Evolutionary conservation across 306 rosid species (phyloP).

Genomic region (Cotoneaster glaucophyllus): DNA sequence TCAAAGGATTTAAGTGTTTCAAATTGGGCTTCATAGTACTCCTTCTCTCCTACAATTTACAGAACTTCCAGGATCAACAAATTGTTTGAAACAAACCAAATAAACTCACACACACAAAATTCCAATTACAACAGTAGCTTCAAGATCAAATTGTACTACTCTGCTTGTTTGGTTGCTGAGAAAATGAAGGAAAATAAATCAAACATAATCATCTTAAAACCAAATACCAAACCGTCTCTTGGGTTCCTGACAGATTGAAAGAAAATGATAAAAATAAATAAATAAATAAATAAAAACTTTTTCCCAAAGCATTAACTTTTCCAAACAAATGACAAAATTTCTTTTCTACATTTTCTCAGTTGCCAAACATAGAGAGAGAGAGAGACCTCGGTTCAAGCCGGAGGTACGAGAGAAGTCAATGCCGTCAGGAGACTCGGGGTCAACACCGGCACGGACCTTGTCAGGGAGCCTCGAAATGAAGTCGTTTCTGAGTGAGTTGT

Average conservation of each 20-base stretch:
- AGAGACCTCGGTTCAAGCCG: conserved; percentile 26
- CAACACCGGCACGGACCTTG: conserved; percentile 20
- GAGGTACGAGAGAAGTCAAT: conserved; percentile 24
- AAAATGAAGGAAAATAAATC: not conserved
- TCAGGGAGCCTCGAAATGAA: conserved; percentile 34
- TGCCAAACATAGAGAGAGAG: not conserved
- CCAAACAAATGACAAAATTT: not conserved
- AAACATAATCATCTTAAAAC: not conserved
- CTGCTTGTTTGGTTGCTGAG: not conserved
- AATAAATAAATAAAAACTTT: not conserved
- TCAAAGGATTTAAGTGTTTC: conserved; percentile 42
- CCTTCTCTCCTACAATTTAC: conserved; percentile 35
- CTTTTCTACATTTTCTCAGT: not conserved
- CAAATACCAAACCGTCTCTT: not conserved
- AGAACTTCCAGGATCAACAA: not conserved
- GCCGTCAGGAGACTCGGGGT: conserved; percentile 24
- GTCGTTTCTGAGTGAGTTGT: conserved; percentile 31
- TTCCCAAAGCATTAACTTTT: not conserved
- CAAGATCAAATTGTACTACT: not conserved
- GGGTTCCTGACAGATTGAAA: not conserved
- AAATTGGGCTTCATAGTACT: conserved; percentile 43
- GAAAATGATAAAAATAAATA: not conserved
- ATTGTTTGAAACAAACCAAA: not conserved
- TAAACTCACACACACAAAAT: not conserved
- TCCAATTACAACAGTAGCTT: not conserved